These are phyloP conservation scores for Aspergillus arachidicola DNA, from an alignment of 2,329 filamentous ascomycete species.

Conservation along the genomic window DNA sequence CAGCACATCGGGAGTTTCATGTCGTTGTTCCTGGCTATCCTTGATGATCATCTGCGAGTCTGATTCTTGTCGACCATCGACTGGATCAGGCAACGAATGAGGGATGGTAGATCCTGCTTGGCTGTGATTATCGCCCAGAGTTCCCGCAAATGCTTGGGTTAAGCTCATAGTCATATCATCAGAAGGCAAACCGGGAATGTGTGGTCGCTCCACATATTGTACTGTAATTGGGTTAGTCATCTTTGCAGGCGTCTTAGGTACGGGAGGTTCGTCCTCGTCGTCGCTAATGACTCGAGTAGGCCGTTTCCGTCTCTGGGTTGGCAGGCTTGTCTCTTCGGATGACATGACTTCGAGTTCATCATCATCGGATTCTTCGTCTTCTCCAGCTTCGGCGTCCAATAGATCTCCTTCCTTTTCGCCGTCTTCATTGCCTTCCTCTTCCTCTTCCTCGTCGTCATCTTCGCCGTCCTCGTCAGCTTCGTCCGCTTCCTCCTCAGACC, in stretches of 20 bases:
- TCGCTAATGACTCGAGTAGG: conserved; percentile 65
- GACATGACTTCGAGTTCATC: conserved; percentile 31
- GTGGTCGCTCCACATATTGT: conserved; percentile 50
- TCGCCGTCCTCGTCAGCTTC: conserved; percentile 37
- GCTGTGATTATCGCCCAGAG: conserved; percentile 68
- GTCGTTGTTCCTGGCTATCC: conserved; percentile 56
- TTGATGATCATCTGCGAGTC: conserved; percentile 64
- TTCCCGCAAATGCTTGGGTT: conserved; percentile 88
- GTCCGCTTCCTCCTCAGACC: conserved; percentile 48
- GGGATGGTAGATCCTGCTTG: conserved; percentile 55
- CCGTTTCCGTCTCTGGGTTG: conserved; percentile 54
- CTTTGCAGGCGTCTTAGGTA: conserved; percentile 36
- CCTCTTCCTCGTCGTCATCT: conserved; percentile 32
- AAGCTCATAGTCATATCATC: conserved; percentile 62
- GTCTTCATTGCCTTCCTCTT: conserved; percentile 23
- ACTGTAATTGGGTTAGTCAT: conserved; percentile 28
- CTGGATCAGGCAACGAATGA: conserved; percentile 52
- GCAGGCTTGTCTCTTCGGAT: conserved; percentile 49
- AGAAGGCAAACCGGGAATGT: conserved; percentile 67
- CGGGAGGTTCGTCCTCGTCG: conserved; percentile 58
- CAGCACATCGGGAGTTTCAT: conserved; percentile 50
- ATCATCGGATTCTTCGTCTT: conserved; percentile 46
- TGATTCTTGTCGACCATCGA: conserved; percentile 62
- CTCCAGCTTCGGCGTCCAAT: conserved; percentile 39
- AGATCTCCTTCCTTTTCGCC: conserved; percentile 23